Evolutionary conservation across 2,329 filamentous ascomycete species (phyloP).

Genomic region (Hypoxylon sp.): DNA sequence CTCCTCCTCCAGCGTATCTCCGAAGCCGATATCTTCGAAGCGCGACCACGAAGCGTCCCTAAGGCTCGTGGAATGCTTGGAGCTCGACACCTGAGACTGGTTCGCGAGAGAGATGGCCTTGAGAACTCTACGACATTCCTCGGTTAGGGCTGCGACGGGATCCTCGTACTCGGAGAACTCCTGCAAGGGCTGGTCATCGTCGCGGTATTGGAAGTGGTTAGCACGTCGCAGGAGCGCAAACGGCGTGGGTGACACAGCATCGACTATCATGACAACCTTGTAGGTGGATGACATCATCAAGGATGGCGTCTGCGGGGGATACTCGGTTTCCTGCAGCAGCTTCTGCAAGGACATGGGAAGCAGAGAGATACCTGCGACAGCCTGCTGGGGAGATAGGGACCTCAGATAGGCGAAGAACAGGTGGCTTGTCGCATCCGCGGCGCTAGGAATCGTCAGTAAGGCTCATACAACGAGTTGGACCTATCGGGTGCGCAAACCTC

Average conservation of each 20-base stretch:
- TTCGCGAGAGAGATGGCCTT: slow-evolving; percentile 88
- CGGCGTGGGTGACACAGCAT: slow-evolving; percentile 91
- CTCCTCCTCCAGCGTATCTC: slow-evolving; percentile 75
- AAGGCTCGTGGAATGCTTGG: slow-evolving; percentile 75
- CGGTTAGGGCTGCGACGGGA: slow-evolving; percentile 84
- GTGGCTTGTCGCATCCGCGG: slow-evolving; percentile 94
- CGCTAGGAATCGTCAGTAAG: slow-evolving; percentile 58
- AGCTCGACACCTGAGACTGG: slow-evolving; percentile 77
- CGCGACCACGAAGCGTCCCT: slow-evolving; percentile 94
- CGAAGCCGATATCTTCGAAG: slow-evolving; percentile 94
- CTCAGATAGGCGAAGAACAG: slow-evolving; percentile 97
- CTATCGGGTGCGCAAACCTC: slow-evolving; percentile 60
- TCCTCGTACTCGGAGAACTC: slow-evolving; percentile 90
- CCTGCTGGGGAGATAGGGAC: slow-evolving; percentile 83
- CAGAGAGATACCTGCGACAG: slow-evolving; percentile 79
- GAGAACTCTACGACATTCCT: slow-evolving; percentile 91
- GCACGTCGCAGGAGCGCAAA: slow-evolving; percentile 89
- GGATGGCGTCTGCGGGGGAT: slow-evolving; percentile 81
- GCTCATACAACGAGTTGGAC: not conserved
- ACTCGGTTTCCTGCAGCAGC: slow-evolving; percentile 89
- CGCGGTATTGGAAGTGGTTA: slow-evolving; percentile 94
- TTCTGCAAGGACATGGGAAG: slow-evolving; percentile 92
- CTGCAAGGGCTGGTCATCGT: slow-evolving; percentile 83
- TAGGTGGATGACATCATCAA: slow-evolving; percentile 82
- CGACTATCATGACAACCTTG: slow-evolving; percentile 96